These are phyloP conservation scores for Candida hispaniensis DNA, from an alignment of 805 yeast genomes.

Conservation along the genomic window DNA sequence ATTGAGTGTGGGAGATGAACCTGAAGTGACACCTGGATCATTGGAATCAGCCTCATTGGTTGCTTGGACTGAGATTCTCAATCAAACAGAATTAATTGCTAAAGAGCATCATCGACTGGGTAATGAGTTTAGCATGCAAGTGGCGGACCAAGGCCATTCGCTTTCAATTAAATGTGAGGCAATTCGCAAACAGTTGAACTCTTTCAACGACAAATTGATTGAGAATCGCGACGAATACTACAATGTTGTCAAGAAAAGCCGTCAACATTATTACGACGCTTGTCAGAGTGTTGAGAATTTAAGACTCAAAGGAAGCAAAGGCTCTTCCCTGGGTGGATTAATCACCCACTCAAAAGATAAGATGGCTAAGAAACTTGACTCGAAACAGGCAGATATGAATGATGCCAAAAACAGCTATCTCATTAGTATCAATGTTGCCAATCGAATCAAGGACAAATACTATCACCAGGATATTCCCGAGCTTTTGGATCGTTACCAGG, in stretches of 20 bases:
- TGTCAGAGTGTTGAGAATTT: conserved; percentile 75
- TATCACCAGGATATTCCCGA: conserved; percentile 91
- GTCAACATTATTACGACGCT: conserved; percentile 66
- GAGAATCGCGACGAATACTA: conserved; percentile 39
- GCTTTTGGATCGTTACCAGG: conserved; percentile 71
- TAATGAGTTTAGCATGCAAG: conserved; percentile 45
- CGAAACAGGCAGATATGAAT: conserved; percentile 73
- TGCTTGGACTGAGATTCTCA: conserved; percentile 79
- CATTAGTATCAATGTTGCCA: conserved; percentile 71
- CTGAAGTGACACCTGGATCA: conserved; percentile 89
- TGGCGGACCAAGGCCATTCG: conserved; percentile 50
- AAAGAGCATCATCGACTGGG: conserved; percentile 52
- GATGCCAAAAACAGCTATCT: conserved; percentile 75
- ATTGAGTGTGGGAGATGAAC: conserved; percentile 82
- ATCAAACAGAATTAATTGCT: conserved; percentile 73
- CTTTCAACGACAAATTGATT: conserved; percentile 48
- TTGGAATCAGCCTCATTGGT: conserved; percentile 78
- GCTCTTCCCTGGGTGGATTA: conserved; percentile 13
- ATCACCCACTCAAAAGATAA: conserved; percentile 28
- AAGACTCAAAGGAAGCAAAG: conserved; percentile 59
- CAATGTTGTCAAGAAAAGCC: conserved; percentile 50
- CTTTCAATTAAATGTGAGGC: conserved; percentile 44
- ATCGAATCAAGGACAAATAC: conserved; percentile 84
- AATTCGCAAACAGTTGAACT: conserved; percentile 45
- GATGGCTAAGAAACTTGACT: conserved; percentile 39